These are phyloP conservation scores for Kurtzmaniella quercitrusa DNA, from an alignment of 1,139 yeast species.

Conservation along the genomic window DNA sequence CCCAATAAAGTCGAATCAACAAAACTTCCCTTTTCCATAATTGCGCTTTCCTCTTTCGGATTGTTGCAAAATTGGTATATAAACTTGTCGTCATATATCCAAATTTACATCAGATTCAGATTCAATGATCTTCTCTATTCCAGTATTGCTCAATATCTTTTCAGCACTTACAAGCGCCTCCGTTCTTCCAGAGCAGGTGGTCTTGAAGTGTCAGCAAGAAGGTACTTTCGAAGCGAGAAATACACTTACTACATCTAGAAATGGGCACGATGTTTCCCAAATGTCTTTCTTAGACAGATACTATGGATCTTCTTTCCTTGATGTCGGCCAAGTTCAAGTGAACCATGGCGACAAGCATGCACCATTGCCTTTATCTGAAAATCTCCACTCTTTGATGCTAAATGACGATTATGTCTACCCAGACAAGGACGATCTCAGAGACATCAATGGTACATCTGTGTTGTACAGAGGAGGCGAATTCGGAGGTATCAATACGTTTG, in stretches of 20 bases:
- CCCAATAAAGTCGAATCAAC: not conserved
- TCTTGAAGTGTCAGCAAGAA: constrained; percentile 4
- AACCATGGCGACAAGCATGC: constrained; percentile 16
- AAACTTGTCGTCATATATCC: not conserved
- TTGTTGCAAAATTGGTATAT: not conserved
- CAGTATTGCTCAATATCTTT: constrained; percentile 3
- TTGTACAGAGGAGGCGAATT: constrained; percentile 34
- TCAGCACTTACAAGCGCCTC: constrained; percentile 3
- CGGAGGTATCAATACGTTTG: constrained; percentile 34
- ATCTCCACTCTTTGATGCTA: constrained; percentile 19
- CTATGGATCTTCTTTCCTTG: constrained; percentile 24
- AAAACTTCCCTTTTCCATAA: not conserved
- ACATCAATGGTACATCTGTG: constrained; percentile 28
- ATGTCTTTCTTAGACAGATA: constrained; percentile 25
- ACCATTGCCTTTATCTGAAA: constrained; percentile 20
- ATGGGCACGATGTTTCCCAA: constrained; percentile 9
- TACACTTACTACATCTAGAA: constrained; percentile 4
- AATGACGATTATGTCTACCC: constrained; percentile 28
- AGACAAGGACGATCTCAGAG: constrained; percentile 32
- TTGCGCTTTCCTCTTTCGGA: not conserved
- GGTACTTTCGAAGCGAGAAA: constrained; percentile 3
- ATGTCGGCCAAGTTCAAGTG: constrained; percentile 5
- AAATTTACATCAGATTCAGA: not conserved
- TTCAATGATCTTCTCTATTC: constrained; percentile 3
- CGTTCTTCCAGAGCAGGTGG: constrained; percentile 4